Percentiles rank a stretch among this genome's conserved stretches.
Evolutionary conservation across 1,139 yeast genomes (phyloP).

Genomic region (Debaryomyces robertsiae): DNA sequence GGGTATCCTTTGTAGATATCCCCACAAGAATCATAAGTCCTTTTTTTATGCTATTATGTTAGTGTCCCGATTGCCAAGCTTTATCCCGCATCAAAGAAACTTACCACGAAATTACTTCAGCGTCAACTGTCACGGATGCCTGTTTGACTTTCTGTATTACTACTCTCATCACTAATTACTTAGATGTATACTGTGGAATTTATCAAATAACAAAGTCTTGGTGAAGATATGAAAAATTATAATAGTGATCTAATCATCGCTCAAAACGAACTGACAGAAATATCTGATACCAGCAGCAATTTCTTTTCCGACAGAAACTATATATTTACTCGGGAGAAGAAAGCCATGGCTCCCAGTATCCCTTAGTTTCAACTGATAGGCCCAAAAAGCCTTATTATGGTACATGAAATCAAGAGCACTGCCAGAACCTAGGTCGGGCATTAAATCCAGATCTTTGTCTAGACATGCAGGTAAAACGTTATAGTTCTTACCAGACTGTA

Average conservation of each 20-base stretch:
- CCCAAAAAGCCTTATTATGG: constrained; percentile 80
- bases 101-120: constrained; percentile 65
- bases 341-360: constrained; percentile 87
- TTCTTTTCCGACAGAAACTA: constrained; percentile 77
- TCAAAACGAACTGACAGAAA: constrained; percentile 65
- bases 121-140: constrained; percentile 86
- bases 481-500: constrained; percentile 62
- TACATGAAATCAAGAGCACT: constrained; percentile 84
- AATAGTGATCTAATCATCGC: constrained; percentile 19
- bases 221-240: background rate
- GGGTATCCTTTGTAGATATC: constrained; percentile 72
- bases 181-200: no score
- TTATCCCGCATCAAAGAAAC: no score
- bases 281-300: constrained; percentile 68
- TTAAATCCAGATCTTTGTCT: constrained; percentile 69
- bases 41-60: constrained; percentile 51
- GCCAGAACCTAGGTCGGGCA: constrained; percentile 80
- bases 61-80: no score
- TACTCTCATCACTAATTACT: constrained; percentile 76
- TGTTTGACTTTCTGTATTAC: constrained; percentile 85
- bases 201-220: background rate
- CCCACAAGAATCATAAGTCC: constrained; percentile 88
- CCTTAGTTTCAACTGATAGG: constrained; percentile 78
- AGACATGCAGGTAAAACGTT: constrained; percentile 76
- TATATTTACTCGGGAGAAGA: constrained; percentile 69